Base-by-base conservation (phyloP, 2,329 filamentous ascomycete species). In the Hansfordia pulvinata region DNA sequence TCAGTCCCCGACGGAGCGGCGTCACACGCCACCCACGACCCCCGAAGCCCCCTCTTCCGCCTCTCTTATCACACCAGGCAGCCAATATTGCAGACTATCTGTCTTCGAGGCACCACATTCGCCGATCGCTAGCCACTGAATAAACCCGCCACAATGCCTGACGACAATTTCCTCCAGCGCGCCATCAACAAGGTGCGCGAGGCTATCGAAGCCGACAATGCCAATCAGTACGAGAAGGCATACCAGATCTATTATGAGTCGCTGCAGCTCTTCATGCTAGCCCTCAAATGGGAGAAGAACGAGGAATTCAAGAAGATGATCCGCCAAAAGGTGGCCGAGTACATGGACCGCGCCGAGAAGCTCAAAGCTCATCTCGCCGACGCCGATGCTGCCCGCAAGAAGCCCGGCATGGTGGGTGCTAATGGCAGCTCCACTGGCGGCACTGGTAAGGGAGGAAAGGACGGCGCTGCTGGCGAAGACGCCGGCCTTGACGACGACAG, bases 261-360 rank as follows among this genome's bases (percentile, higher is more conserved):
- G 27, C 80, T 98, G 42, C 88, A 98, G 58, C 74, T 96, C 31
- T 98, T 96, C 65, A 93, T 98, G 81, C 80, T 96, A 34, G 90
- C 90, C 18, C 69, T 98, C 33, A 98, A 98, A 65, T 98, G 88
- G 88, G 90, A 98, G 62, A 98, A 96, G 70, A 96, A 94, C 60
- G 76, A 81, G 36, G 88, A 86, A 43, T 86, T 84, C 37, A 96
- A 96, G 64, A 85, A 92, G 50, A 93, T 93, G 71, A 94, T 98
- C 54, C 79, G 90, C 41, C 75, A 81, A 42, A 96, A 96, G 63
- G 85, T 86, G 12, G 81, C 68, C 43, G 88, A 94, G 51, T 98
- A 98, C 64, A 93, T 98, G 79, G 88, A 94, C 57, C 83, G 90
- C 35, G 90, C 90, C 37, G 90, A 98, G 63, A 96, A 96, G 62